phyloP scores from a whole-genome alignment of 2,329 filamentous ascomycete genomes.

The Amphichorda felina region DNA sequence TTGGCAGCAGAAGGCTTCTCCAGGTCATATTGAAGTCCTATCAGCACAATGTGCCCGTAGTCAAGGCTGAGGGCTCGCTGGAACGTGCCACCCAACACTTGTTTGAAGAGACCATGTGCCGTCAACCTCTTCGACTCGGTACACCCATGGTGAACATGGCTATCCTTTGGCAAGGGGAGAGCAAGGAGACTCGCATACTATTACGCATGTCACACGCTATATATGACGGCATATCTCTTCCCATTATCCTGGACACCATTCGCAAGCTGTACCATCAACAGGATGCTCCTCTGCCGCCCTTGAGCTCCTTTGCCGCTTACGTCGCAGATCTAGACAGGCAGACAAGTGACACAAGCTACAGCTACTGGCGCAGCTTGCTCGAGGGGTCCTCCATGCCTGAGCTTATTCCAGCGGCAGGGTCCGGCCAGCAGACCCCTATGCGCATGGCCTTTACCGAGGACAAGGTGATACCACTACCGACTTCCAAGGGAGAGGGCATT shows the following conservation, averaged over 20 bases:
- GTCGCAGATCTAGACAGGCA: conserved; percentile 5
- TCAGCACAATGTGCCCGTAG: conserved; percentile 2
- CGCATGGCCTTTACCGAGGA: conserved; percentile 4
- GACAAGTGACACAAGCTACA: conserved; percentile 1
- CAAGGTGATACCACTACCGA: conserved; percentile 2
- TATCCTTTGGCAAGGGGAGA: conserved; percentile 3
- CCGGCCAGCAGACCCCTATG: conserved; percentile 1
- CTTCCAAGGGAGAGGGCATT: conserved; percentile 2
- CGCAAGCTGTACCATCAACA: conserved; percentile 6
- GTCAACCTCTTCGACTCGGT: conserved; percentile 2
- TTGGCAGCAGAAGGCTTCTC: conserved; percentile 3
- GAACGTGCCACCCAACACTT: conserved; percentile 3
- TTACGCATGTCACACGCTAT: conserved; percentile 10
- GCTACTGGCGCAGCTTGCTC: conserved; percentile 1
- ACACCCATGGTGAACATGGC: conserved; percentile 3
- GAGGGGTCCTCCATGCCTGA: conserved; percentile 6
- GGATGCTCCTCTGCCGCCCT: conserved; percentile 3
- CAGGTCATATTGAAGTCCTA: conserved; percentile 3
- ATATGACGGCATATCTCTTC: conserved; percentile 11
- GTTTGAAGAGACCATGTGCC: conserved; percentile 1
- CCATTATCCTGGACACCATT: conserved; percentile 7
- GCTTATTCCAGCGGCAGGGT: not conserved
- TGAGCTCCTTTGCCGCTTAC: conserved; percentile 8
- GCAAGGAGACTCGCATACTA: conserved; percentile 5
- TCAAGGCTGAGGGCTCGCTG: conserved; percentile 1